Percentiles rank a stretch among this genome's conserved stretches.
Conservation (phyloP, 306 rosid genomes). For the Betula pendula region DNA sequence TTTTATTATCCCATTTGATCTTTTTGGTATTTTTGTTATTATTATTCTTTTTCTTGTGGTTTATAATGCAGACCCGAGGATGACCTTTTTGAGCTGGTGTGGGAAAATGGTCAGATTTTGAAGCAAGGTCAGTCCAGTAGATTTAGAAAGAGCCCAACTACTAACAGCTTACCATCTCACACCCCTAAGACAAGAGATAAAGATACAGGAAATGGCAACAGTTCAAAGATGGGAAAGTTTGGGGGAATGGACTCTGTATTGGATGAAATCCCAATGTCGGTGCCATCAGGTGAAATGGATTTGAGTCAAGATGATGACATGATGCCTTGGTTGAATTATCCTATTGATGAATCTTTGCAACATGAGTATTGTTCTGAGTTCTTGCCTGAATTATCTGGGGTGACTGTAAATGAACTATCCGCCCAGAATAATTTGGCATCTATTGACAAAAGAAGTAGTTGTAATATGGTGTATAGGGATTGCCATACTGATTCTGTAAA, state of each 20-base stretch:
- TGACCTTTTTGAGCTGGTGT: slow-evolving; percentile 82
- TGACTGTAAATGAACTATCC: slow-evolving; percentile 45
- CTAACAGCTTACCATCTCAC: slow-evolving; percentile 53
- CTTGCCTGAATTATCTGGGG: slow-evolving; percentile 66
- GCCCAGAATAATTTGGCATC: slow-evolving; percentile 41
- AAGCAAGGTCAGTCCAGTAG: slow-evolving; percentile 76
- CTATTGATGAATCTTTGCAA: slow-evolving; percentile 65
- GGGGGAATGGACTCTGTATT: slow-evolving; percentile 52
- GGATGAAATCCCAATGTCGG: slow-evolving; percentile 59
- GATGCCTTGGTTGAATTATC: slow-evolving; percentile 83
- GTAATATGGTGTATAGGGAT: slow-evolving; percentile 50
- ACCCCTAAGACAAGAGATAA: slow-evolving; percentile 57
- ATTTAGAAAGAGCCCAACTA: slow-evolving; percentile 58
- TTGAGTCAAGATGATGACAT: slow-evolving; percentile 66
- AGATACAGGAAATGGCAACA: slow-evolving; percentile 47
- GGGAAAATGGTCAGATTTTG: slow-evolving; percentile 87
- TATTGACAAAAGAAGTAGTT: slow-evolving; percentile 47
- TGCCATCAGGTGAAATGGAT: slow-evolving; percentile 63
- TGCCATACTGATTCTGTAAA: slow-evolving; percentile 40
- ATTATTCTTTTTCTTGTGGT: slow-evolving; percentile 20
- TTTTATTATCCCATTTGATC: slow-evolving; percentile 20
- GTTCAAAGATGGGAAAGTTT: slow-evolving; percentile 56
- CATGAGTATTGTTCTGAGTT: slow-evolving; percentile 69
- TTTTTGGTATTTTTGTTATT: not conserved
- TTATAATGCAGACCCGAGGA: slow-evolving; percentile 63